Base-by-base conservation (phyloP, 2,329 filamentous ascomycete genomes). In the Aspergillus vadensis region DNA sequence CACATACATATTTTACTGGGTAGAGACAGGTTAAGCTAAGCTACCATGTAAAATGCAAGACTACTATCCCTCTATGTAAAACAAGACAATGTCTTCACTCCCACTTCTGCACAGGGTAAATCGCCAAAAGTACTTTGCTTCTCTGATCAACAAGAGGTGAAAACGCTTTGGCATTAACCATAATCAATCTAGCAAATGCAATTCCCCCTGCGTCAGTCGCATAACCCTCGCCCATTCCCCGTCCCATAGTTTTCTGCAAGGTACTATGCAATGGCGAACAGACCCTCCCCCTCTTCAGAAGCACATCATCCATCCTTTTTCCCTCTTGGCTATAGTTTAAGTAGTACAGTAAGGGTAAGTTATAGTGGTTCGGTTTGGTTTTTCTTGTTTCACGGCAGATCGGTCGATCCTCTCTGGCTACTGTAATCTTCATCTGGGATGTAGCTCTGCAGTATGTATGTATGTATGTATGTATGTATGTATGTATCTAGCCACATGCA, bases 241-340 rank as follows among this genome's bases (percentile, higher is more conserved):
- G 48, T 43, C 50, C 49, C 51, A 59, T 54, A 59, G 41, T 61
- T 36, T 39, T 39, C 59, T 62, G 62, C 62, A 64, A 64, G 62
- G 62, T 55, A 14, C 43, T 30, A 51, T 30, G 15, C 25, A 59
- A 54, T 36, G 36, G 59, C 53, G 62, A 61, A 61, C 62, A 63
- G 62, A 63, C 62, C 25, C 1, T 7, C 21, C 21, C 3, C 21
- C 62, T 56, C 59, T 61, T 63, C 53, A 59, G 49, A 36, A 36
- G 12, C 12, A 14, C 32, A 36, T 36, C 12, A 36, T 27, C 25
- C 25, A 27, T 36, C 32, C 32, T 36, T 36, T 36, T 36, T 15
- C 10, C 32, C 32, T 5, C 32, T 14, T 36, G 12, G 32, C 32
- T 36, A 36, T 14, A 36, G 25, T 27, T 27, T 27, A 27, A 27